Evolutionary conservation across 1,139 yeast genomes (phyloP).

Genomic region (Eremothecium gossypii): DNA sequence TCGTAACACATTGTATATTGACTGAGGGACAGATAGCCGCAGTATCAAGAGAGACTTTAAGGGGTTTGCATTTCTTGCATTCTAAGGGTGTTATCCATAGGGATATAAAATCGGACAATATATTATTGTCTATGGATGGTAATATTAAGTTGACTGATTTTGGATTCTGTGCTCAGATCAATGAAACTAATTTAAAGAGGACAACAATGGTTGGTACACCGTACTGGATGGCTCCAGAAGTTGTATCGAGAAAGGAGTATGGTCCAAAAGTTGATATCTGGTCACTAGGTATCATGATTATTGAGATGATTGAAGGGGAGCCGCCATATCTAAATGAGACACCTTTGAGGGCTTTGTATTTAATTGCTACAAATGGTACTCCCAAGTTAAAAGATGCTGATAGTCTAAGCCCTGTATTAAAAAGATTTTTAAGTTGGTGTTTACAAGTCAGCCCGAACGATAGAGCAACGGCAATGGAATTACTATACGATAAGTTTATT

Average conservation of each 20-base stretch:
- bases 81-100: slow-evolving; percentile 92
- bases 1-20: slow-evolving; percentile 90
- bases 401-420: slow-evolving; percentile 56
- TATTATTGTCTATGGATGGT: slow-evolving; percentile 71
- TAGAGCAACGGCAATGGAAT: slow-evolving; percentile 72
- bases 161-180: slow-evolving; percentile 85
- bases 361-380: slow-evolving; percentile 94
- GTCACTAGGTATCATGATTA: slow-evolving; percentile 96
- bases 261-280: slow-evolving; percentile 97
- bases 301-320: slow-evolving; percentile 98
- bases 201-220: slow-evolving; percentile 99
- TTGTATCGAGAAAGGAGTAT: slow-evolving; percentile 84
- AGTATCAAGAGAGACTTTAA: slow-evolving; percentile 82
- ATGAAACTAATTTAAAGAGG: slow-evolving; percentile 74
- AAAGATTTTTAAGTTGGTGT: slow-evolving; percentile 66
- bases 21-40: slow-evolving; percentile 97
- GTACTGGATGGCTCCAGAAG: slow-evolving; percentile 99
- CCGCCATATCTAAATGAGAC: slow-evolving; percentile 96
- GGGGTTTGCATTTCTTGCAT: slow-evolving; percentile 80
- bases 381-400: slow-evolving; percentile 89
- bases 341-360: slow-evolving; percentile 77
- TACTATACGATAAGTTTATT: slow-evolving; percentile 66
- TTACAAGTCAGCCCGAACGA: slow-evolving; percentile 77
- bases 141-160: slow-evolving; percentile 84
- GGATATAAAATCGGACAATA: slow-evolving; percentile 92